Conservation (phyloP, 495 filamentous ascomycete species). For the Hamigera avellanea region DNA sequence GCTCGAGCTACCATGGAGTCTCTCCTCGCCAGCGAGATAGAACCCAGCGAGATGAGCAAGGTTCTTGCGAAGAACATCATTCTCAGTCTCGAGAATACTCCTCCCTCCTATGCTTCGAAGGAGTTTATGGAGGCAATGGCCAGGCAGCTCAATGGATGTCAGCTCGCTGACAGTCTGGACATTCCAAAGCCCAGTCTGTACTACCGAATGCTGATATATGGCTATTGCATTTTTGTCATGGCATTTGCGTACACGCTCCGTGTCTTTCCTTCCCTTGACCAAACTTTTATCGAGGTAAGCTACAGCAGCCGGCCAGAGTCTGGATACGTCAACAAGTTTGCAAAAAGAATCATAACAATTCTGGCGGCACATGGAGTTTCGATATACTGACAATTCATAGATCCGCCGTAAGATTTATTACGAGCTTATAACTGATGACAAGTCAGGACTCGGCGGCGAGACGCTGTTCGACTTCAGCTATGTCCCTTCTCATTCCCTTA, state of each 20-base stretch:
- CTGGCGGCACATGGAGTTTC: too few relatives aligned
- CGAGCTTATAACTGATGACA: slow-evolving; percentile 40
- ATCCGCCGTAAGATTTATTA: slow-evolving; percentile 42
- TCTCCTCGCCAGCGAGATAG: slow-evolving; percentile 47
- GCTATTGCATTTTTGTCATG: slow-evolving; percentile 59
- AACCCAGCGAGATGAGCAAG: slow-evolving; percentile 47
- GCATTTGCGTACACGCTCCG: slow-evolving; percentile 41
- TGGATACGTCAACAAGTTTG: neutral
- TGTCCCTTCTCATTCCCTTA: slow-evolving; percentile 37
- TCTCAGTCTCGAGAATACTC: slow-evolving; percentile 44
- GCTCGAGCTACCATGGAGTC: slow-evolving; percentile 56
- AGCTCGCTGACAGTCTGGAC: slow-evolving; percentile 46
- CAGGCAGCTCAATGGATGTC: slow-evolving; percentile 57
- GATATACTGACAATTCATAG: slow-evolving; percentile 5
- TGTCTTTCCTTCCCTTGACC: slow-evolving; percentile 45
- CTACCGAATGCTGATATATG: slow-evolving; percentile 48
- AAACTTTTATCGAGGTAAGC: slow-evolving; percentile 39
- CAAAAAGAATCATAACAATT: too few relatives aligned
- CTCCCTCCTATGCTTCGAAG: slow-evolving; percentile 49
- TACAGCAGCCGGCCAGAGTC: neutral
- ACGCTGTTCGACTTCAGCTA: slow-evolving; percentile 54
- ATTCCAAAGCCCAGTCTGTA: slow-evolving; percentile 44
- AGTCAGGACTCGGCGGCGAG: slow-evolving; percentile 44
- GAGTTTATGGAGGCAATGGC: slow-evolving; percentile 55
- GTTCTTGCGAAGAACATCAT: slow-evolving; percentile 68